Evolutionary conservation across 192 early-diverging fungal species (phyloP), one percentile per base, ranked within the genome.

Genomic region (Coemansia sp.): DNA sequence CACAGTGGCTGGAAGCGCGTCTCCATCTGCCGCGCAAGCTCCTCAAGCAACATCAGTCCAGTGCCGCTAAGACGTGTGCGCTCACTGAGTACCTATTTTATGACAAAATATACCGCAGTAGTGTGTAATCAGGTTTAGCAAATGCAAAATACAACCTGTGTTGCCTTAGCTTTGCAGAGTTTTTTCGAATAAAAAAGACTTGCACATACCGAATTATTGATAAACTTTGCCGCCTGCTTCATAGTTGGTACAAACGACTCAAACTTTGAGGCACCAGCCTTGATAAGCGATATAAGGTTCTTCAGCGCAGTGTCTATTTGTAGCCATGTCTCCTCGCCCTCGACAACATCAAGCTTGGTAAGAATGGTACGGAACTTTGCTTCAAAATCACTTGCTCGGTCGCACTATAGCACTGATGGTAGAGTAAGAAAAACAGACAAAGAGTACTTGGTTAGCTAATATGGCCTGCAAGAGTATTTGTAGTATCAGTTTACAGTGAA

Each of bases 61-160:
- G 91, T 81, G 39, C 87, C 86, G 14, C 90, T 89, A 5, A 94
- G 80, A 2, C 88, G 75, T n/a, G 91, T 91, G 54, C 93, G 79
- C 50, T 94, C 93, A 22, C 87, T 89, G 25, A 78, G 42, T 27
- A 92, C 67, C 92, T 94, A 83, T 20, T 9, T 11, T 51, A 6
- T 11, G 36, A 21, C 19, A 33, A 21, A 9, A 53, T 56, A 67
- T 39, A 22, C 24, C 32, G 4, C 36, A 51, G 33, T 6, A 36
- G 33, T 10, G 10, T 36, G 6, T 36, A 36, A 30, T 66, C 52
- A 24, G 4, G 30, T 54, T 23, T 19, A 33, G n/a, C 51, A 30
- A 6, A n/a, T 6, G 33, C 33, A 36, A 10, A 36, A 10, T 36
- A 36, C 23, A 30, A 11, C 5, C 32, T 46, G 5, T 27, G n/a